phyloP scores from a whole-genome alignment of 805 yeast species.

The Starmerella lactis-condensi region DNA sequence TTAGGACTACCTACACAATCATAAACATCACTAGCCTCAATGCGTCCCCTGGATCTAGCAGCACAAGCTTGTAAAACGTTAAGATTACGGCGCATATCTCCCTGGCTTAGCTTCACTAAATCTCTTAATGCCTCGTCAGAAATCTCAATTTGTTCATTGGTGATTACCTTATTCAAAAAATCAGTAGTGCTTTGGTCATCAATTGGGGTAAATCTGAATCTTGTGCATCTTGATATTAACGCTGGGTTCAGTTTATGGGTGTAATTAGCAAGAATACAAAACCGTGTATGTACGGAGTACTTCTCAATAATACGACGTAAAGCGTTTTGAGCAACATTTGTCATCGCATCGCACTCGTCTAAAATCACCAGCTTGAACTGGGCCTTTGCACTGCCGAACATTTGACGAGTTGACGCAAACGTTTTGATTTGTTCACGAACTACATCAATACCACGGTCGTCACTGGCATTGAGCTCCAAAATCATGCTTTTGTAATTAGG shows the following conservation, averaged over 20 bases:
- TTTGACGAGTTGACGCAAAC: conserved; percentile 90
- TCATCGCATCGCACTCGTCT: conserved; percentile 97
- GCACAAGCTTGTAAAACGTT: conserved; percentile 89
- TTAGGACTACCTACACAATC: conserved; percentile 94
- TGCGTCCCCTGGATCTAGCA: conserved; percentile 46
- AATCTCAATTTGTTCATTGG: conserved; percentile 45
- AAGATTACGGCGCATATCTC: conserved; percentile 91
- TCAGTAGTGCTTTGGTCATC: conserved; percentile 45
- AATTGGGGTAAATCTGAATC: conserved; percentile 83
- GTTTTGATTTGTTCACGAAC: conserved; percentile 92
- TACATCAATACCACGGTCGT: conserved; percentile 95
- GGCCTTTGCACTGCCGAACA: conserved; percentile 30
- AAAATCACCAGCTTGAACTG: conserved; percentile 81
- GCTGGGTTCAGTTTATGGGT: conserved; percentile 94
- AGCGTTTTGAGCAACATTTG: conserved; percentile 90
- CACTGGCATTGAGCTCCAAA: conserved; percentile 87
- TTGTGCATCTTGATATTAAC: conserved; percentile 77
- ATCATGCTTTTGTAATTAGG: conserved; percentile 71
- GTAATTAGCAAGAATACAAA: conserved; percentile 88
- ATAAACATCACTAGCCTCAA: conserved; percentile 59
- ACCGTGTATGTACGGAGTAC: conserved; percentile 85
- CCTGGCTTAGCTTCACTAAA: conserved; percentile 55
- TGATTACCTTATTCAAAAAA: conserved; percentile 50
- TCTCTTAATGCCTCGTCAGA: conserved; percentile 43
- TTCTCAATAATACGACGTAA: conserved; percentile 84